Percentiles rank a stretch among this genome's conserved stretches.
Evolutionary conservation across 176 grass and related monocot species (phyloP).

Genomic region (Paspalum notatum): DNA sequence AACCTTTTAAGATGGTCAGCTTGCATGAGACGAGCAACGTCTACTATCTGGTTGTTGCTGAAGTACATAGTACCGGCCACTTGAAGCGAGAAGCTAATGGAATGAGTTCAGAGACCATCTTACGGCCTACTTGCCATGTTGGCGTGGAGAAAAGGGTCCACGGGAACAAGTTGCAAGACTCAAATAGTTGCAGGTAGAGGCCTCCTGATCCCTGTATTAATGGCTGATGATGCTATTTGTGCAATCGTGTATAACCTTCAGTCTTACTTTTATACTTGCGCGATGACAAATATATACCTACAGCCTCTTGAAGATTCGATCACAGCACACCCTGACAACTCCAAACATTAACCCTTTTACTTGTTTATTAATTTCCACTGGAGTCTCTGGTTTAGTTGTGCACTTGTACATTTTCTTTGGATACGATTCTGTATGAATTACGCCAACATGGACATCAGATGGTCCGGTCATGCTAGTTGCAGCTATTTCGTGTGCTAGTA

Average conservation of each 20-base stretch:
- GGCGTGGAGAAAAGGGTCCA: not conserved
- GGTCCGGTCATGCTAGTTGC: not conserved
- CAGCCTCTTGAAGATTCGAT: conserved; percentile 6
- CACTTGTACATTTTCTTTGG: conserved; percentile 19
- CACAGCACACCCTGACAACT: conserved; percentile 26
- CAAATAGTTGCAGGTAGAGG: not conserved
- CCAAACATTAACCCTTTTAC: conserved; percentile 9
- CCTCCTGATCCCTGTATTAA: not conserved
- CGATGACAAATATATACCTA: not conserved
- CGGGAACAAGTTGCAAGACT: conserved; percentile 21
- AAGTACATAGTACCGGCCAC: not conserved
- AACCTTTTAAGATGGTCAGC: not conserved
- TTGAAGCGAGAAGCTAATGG: not conserved
- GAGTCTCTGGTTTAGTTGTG: conserved; percentile 26
- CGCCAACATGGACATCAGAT: conserved; percentile 27
- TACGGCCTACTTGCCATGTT: not conserved
- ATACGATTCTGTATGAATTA: conserved; percentile 27
- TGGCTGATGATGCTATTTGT: not conserved
- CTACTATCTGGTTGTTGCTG: not conserved
- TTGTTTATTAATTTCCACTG: conserved; percentile 29
- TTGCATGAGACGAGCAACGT: not conserved
- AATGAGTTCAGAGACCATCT: not conserved
- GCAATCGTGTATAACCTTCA: not conserved
- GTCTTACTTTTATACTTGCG: conserved; percentile 13
- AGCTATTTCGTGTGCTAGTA: not conserved